Evolutionary conservation across 2,329 filamentous ascomycete genomes (phyloP).

Genomic region (Geosmithia putterillii): DNA sequence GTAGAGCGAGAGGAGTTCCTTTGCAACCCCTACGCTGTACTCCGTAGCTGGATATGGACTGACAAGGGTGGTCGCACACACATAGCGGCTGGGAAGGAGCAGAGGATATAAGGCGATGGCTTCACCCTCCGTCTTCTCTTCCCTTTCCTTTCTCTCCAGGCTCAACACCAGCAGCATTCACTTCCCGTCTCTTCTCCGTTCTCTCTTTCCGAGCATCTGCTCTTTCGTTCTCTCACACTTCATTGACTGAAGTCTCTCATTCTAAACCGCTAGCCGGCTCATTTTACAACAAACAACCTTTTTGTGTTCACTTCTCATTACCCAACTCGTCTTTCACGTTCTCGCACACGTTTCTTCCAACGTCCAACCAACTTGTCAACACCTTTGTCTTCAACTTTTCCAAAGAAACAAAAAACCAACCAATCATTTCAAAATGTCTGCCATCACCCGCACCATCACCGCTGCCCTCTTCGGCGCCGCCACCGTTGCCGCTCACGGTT

Average conservation of each 20-base stretch:
- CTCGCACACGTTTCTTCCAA: background rate
- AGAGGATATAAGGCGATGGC: background rate
- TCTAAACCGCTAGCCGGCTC: constrained; percentile 4
- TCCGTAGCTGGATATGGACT: background rate
- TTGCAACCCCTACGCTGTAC: too few species aligned
- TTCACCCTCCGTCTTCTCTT: background rate
- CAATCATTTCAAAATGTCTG: constrained; percentile 12
- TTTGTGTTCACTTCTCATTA: too few species aligned
- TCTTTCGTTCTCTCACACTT: constrained; percentile 13
- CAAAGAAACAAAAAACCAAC: background rate
- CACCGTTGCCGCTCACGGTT: constrained; percentile 14
- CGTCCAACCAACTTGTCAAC: constrained; percentile 3
- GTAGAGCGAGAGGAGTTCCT: too few species aligned
- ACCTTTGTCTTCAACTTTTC: constrained; percentile 9
- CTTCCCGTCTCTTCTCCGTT: constrained; percentile 5
- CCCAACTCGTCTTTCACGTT: too few species aligned
- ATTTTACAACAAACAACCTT: background rate
- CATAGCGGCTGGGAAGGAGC: background rate
- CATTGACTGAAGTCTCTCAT: constrained; percentile 18
- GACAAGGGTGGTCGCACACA: background rate
- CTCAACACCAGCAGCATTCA: constrained; percentile 10
- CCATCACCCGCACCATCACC: constrained; percentile 12
- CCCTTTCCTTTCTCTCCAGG: constrained; percentile 8
- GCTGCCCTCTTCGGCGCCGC: constrained; percentile 12
- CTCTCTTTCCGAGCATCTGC: constrained; percentile 5